Base-by-base conservation (phyloP, 1,139 yeast species). In the Candida sp. region DNA sequence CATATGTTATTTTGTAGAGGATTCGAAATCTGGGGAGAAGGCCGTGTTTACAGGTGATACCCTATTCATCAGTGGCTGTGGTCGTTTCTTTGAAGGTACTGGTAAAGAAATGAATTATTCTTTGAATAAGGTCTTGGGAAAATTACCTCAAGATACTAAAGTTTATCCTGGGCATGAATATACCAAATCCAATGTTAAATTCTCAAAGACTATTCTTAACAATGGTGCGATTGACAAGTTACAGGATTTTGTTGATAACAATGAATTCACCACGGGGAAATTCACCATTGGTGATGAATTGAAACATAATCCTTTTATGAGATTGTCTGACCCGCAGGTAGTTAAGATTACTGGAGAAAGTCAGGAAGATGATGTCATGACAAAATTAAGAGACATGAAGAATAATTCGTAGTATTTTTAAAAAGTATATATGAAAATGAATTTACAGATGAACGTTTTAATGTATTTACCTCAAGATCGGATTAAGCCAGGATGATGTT, bases 151-250 rank as follows among this genome's bases (percentile, higher is more conserved):
- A 32, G 82, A 81, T 12, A 87, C 96, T 0, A 63, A 68, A 33
- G 93, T 91, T 4, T 87, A 82, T 57, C 95, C 97, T 0, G 99
- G 99, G 2, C 99, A 93, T 63, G 99, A 93, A 66, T 93, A 93
- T 66, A 95, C 99, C 11, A 77, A 75, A 51, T 74, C 88, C 33
- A 93, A 95, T 61, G 82, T 87, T 38, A 78, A 75, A 53, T 93
- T 93, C 60, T 87, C 95, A 7, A 71, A 75, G 47, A 77, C 82
- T 1, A 79, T 93, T 1, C 66, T 90, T 57, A 58, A 70, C 22
- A 67, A 72, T 44, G 70, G 71, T 8, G 85, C 87, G 0, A 69
- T 93, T 37, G 64, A 66, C 34, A 64, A 66, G 25, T 73, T 93
- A 52, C 82, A 73, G 36, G 54, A 68, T 19, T 87, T 66, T 54